Conservation (phyloP, 371 early-diverging fungal species). For the Zancudomyces culisetae region DNA sequence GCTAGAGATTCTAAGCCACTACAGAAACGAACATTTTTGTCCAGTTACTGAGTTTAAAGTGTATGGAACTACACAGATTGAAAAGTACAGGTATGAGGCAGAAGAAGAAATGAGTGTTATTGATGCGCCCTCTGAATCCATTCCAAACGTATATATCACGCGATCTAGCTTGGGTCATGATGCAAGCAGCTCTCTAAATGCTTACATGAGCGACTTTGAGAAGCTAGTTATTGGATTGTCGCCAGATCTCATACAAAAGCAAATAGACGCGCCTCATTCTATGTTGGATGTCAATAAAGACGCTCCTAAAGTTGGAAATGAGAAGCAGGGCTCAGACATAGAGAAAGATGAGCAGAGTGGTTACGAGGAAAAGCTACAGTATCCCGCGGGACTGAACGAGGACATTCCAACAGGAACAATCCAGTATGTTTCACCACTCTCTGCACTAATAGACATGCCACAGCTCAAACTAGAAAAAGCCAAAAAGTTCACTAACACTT, state of each 20-base stretch:
- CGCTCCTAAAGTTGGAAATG: too few species aligned
- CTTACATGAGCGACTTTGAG: constrained; percentile 3
- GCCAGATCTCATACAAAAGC: not conserved
- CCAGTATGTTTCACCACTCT: not conserved
- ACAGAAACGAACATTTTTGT: constrained; percentile 85
- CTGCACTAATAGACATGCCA: not conserved
- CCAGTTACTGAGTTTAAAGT: constrained; percentile 74
- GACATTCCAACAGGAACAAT: not conserved
- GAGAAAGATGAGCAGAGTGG: constrained; percentile 4
- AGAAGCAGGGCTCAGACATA: too few species aligned
- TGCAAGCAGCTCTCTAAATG: not conserved
- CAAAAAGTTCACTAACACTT: too few species aligned
- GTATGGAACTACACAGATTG: constrained; percentile 81
- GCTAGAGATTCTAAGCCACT: constrained; percentile 73
- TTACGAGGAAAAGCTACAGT: constrained; percentile 12
- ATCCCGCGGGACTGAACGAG: not conserved
- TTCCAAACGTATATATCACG: not conserved
- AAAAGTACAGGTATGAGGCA: constrained; percentile 50
- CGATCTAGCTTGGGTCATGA: not conserved
- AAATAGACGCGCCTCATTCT: not conserved
- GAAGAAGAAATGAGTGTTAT: constrained; percentile 24
- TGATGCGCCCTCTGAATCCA: not conserved
- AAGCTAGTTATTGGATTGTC: not conserved
- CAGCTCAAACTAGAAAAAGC: not conserved
- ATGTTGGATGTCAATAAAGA: too few species aligned